Conservation (phyloP, 768 basidiomycete genomes). For the Lactifluus echinatus region DNA sequence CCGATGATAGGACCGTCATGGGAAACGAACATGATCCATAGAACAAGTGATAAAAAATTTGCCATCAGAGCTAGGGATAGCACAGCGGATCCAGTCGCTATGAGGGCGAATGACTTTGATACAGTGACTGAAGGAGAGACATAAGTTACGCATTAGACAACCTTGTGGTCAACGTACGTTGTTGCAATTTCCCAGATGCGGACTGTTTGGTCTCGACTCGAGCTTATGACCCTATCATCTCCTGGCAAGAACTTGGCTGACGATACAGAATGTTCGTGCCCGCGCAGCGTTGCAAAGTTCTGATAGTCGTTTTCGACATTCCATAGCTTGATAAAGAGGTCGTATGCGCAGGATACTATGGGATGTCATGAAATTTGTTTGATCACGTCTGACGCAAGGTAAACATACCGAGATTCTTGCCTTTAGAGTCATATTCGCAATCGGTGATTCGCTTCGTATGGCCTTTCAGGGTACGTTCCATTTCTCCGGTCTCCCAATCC, state of each 20-base stretch:
- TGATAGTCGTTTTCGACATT: constrained; percentile 48
- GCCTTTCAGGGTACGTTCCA: constrained; percentile 50
- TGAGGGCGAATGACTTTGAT: constrained; percentile 43
- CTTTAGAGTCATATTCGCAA: constrained; percentile 49
- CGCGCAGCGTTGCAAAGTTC: constrained; percentile 44
- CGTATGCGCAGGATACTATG: constrained; percentile 49
- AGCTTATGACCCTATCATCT: constrained; percentile 44
- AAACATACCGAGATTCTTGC: constrained; percentile 38
- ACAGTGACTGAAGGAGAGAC: constrained; percentile 35
- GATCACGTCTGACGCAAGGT: not conserved
- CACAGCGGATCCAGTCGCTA: constrained; percentile 43
- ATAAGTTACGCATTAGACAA: not conserved
- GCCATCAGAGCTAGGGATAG: constrained; percentile 33
- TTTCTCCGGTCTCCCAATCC: constrained; percentile 57
- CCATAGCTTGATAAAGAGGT: constrained; percentile 52
- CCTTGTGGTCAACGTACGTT: constrained; percentile 32
- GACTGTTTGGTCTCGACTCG: constrained; percentile 47
- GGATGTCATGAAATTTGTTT: not conserved
- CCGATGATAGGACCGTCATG: not conserved
- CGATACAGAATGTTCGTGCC: constrained; percentile 53
- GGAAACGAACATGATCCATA: constrained; percentile 41
- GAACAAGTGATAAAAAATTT: constrained; percentile 41
- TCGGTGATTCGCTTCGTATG: constrained; percentile 51
- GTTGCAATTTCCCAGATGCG: constrained; percentile 48
- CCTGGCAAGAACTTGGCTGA: constrained; percentile 44